phyloP scores from a whole-genome alignment of 1,284 basidiomycete species.

The Leccinum griseonigrum region DNA sequence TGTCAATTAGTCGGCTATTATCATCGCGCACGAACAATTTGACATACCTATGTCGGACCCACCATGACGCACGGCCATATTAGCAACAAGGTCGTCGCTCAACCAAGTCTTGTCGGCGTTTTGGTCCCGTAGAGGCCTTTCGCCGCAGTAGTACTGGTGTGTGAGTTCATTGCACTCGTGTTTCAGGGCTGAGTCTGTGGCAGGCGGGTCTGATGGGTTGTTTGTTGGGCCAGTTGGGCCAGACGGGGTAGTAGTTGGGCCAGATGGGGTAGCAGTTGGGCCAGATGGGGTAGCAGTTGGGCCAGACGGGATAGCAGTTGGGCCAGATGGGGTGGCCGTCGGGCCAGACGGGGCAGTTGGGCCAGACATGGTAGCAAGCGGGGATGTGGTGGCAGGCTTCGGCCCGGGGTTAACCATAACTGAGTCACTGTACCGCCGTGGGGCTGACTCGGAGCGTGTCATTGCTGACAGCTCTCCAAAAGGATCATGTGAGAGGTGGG shows the following conservation, averaged over 20 bases:
- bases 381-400: neutral
- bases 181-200: neutral
- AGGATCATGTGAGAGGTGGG: neutral
- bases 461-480: neutral
- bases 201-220: neutral
- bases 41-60: neutral
- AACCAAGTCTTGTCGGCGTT: neutral
- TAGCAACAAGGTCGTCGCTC: neutral
- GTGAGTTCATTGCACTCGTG: neutral
- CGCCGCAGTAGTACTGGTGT: neutral
- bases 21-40: neutral
- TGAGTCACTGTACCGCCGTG: neutral
- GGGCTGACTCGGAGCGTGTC: neutral
- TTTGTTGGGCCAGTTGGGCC: no score
- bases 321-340: neutral
- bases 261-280: neutral
- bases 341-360: neutral
- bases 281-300: neutral
- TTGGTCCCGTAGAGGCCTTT: neutral
- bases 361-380: neutral
- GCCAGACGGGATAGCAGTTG: neutral
- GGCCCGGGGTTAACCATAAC: neutral
- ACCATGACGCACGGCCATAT: neutral
- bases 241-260: no score
- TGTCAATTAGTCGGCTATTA: neutral